Percentiles rank a stretch among this genome's conserved stretches.
These are phyloP conservation scores for Colletotrichum australisinense DNA, from an alignment of 2,329 filamentous ascomycete genomes.

Conservation along the genomic window DNA sequence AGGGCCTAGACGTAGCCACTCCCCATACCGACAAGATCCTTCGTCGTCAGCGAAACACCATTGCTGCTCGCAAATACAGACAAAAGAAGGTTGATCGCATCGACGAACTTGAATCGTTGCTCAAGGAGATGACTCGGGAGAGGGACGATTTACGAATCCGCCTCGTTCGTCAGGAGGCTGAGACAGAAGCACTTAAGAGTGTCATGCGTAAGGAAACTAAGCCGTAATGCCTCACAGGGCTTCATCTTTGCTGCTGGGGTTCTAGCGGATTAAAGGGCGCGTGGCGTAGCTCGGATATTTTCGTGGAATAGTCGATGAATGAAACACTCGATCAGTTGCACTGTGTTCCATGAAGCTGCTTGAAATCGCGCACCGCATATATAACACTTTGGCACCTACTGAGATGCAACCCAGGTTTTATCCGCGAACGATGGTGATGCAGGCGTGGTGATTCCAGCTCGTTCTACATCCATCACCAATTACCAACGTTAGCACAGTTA, in stretches of 20 bases:
- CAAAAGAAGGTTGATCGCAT: slow-evolving; percentile 78
- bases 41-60: slow-evolving; percentile 76
- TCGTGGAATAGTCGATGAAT: slow-evolving; percentile 14
- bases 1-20: background rate
- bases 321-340: background rate
- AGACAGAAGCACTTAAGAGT: slow-evolving; percentile 69
- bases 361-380: too few relatives aligned
- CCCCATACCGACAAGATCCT: slow-evolving; percentile 43
- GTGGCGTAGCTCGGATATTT: background rate
- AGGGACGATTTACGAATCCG: slow-evolving; percentile 72
- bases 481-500: background rate
- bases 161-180: slow-evolving; percentile 73
- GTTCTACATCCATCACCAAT: background rate
- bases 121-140: slow-evolving; percentile 70
- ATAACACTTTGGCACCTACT: background rate
- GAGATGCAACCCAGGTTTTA: too few relatives aligned
- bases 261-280: background rate
- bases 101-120: slow-evolving; percentile 67
- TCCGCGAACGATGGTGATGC: too few relatives aligned
- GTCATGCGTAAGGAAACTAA: slow-evolving; percentile 48
- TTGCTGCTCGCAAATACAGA: slow-evolving; percentile 78
- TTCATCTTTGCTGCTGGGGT: background rate
- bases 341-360: background rate
- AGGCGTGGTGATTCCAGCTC: background rate
- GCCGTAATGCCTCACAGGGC: background rate